Percentiles rank a stretch among this genome's conserved stretches.
phyloP scores from a whole-genome alignment of 352 stramenopile species.

The Globisporangium nodosum region DNA sequence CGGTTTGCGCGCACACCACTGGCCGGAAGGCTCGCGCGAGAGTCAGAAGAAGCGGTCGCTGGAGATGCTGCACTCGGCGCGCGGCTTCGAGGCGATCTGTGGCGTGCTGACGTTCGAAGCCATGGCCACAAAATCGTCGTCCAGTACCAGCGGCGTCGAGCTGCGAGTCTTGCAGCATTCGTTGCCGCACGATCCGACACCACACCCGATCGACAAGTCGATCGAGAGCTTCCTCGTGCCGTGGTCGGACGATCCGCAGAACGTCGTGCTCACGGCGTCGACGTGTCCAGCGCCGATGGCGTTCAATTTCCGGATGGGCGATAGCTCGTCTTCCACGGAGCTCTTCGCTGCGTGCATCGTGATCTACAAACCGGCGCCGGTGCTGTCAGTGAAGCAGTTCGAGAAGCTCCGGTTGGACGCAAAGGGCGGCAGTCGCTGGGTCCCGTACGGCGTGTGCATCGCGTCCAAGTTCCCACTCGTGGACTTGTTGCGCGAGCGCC shows the following conservation, averaged over 20 bases:
- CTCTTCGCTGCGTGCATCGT: conserved; percentile 74
- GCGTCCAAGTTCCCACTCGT: conserved; percentile 81
- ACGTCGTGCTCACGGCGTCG: conserved; percentile 35
- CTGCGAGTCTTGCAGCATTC: conserved; percentile 46
- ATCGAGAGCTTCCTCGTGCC: conserved; percentile 69
- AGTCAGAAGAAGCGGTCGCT: conserved; percentile 56
- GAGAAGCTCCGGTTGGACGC: conserved; percentile 52
- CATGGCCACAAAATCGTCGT: conserved; percentile 21
- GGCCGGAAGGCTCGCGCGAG: conserved; percentile 47
- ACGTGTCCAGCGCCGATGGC: conserved; percentile 51
- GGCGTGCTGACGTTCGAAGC: conserved; percentile 77
- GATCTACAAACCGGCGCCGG: conserved; percentile 72
- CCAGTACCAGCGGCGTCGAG: conserved; percentile 22
- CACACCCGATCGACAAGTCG: conserved; percentile 50
- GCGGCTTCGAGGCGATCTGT: conserved; percentile 72
- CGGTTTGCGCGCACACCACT: conserved; percentile 76
- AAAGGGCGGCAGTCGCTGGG: conserved; percentile 42
- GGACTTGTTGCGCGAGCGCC: conserved; percentile 68
- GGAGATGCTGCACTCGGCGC: conserved; percentile 52
- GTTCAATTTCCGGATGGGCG: conserved; percentile 77
- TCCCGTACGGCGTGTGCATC: conserved; percentile 77
- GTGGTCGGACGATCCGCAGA: conserved; percentile 39
- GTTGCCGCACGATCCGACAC: conserved; percentile 40
- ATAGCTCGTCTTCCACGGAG: conserved; percentile 63
- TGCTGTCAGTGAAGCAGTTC: conserved; percentile 49